Base-by-base conservation (phyloP, 495 filamentous ascomycete species). In the Hypomontagnella monticulosa region DNA sequence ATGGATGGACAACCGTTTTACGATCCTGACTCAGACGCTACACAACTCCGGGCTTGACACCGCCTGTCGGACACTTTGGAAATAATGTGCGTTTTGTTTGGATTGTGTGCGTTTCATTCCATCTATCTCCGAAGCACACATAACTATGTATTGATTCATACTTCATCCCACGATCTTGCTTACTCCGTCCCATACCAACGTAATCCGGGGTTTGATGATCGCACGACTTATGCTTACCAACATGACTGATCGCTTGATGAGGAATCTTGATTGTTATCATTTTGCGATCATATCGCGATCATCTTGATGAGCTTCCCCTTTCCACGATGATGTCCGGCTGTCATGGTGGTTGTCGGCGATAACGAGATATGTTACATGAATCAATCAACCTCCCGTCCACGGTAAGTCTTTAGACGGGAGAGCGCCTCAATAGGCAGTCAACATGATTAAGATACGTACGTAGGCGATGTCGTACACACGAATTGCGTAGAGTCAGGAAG, bases 11-110 rank as follows among this genome's bases (percentile, higher is more conserved):
- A 5, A 38, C 38, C 43, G 15, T 61, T 69, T 66, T 59, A 38
- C 47, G 50, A 62, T 68, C 58, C 63, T 70, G 71, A 74, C 59
- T 74, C 69, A 74, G 71, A 74, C 67, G 66, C 56, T 59, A 70
- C 71, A 62, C 69, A 57, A 69, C 59, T 14, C 43, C 49, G 58
- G 38, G 48, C 65, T 60, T 57, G 59, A 69, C 62, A 52, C 55
- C 48, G 65, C 55, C 71, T 40, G 37, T 57, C 68, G 60, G 36
- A 63, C 48, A 50, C 20, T 42, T n/a, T 43, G 38, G 30, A 62
- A 62, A 44, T 49, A 52, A 47, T 34, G 30, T 42, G 50, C 48
- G 15, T 55, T 16, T 15, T 18, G 15, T 14, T 38, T 32, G 5
- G 12, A 9, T 51, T 14, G 12, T 49, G 40, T 50, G 56, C 48